Conservation (phyloP, 2,329 filamentous ascomycete genomes). For the Aspergillus nomiae region DNA sequence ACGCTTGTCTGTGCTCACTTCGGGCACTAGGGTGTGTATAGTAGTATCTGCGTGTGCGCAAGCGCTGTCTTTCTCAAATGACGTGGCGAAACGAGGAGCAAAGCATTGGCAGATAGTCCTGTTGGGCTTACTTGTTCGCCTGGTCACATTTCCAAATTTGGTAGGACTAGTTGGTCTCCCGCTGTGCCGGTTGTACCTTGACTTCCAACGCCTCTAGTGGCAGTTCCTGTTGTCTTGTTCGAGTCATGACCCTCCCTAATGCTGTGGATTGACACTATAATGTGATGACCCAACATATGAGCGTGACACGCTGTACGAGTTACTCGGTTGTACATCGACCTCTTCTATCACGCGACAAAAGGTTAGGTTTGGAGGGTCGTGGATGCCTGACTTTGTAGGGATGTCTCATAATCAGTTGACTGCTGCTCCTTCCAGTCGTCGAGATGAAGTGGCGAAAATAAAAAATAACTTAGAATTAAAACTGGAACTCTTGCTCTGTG, state of each 20-base stretch:
- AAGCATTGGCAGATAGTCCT: constrained; percentile 6
- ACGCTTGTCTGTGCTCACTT: constrained; percentile 16
- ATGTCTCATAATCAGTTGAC: constrained; percentile 9
- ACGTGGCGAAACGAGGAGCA: constrained; percentile 23
- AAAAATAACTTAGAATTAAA: background rate
- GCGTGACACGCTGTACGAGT: constrained; percentile 19
- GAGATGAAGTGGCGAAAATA: constrained; percentile 5
- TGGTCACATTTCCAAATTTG: constrained; percentile 1
- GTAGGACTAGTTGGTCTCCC: background rate
- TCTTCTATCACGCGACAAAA: constrained; percentile 10
- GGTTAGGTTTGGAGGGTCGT: constrained; percentile 10
- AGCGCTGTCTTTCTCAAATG: constrained; percentile 12
- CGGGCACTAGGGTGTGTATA: constrained; percentile 11
- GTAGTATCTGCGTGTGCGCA: constrained; percentile 10
- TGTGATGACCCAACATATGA: constrained; percentile 15
- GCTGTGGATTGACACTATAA: constrained; percentile 8
- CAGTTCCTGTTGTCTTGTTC: background rate
- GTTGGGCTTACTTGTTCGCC: constrained; percentile 3
- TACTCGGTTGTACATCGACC: constrained; percentile 14
- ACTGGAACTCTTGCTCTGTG: background rate
- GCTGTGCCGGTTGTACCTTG: constrained; percentile 1
- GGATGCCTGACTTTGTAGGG: constrained; percentile 15
- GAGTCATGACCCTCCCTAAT: constrained; percentile 11
- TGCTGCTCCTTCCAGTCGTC: background rate
- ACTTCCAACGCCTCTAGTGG: background rate